Conservation (phyloP, 2,329 filamentous ascomycete genomes). For the Penicillium concentricum region DNA sequence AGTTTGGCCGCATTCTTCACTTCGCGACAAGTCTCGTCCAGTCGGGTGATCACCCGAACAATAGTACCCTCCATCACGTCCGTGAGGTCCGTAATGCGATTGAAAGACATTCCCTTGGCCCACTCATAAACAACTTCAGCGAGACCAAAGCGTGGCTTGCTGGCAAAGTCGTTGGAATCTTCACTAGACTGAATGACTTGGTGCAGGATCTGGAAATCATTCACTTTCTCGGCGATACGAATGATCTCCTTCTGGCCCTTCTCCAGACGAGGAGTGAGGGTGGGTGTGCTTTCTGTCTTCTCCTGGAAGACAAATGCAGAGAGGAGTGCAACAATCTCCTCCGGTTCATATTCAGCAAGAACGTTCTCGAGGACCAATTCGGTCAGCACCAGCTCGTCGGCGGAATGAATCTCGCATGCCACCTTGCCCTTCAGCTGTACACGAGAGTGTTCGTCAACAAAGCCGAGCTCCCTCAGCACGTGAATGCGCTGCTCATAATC, state of each 20-base stretch:
- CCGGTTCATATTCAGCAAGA: slow-evolving; percentile 88
- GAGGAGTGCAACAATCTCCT: slow-evolving; percentile 91
- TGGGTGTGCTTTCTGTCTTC: slow-evolving; percentile 80
- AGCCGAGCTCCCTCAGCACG: slow-evolving; percentile 86
- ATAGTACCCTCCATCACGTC: slow-evolving; percentile 97
- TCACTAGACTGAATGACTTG: slow-evolving; percentile 90
- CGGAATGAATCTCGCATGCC: slow-evolving; percentile 95
- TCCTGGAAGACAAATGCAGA: slow-evolving; percentile 98
- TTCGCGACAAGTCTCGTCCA: slow-evolving; percentile 95
- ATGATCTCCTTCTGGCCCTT: slow-evolving; percentile 82
- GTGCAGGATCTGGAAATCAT: slow-evolving; percentile 80
- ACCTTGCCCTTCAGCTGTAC: slow-evolving; percentile 98
- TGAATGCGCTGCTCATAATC: slow-evolving; percentile 95
- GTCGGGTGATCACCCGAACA: slow-evolving; percentile 85
- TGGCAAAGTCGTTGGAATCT: slow-evolving; percentile 89
- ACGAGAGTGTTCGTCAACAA: slow-evolving; percentile 81
- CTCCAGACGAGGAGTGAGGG: slow-evolving; percentile 77
- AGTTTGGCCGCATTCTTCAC: slow-evolving; percentile 96
- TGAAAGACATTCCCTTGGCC: slow-evolving; percentile 97
- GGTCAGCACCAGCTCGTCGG: slow-evolving; percentile 92
- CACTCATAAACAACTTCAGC: slow-evolving; percentile 99
- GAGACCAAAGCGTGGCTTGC: slow-evolving; percentile 81
- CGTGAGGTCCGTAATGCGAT: slow-evolving; percentile 92
- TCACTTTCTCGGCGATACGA: slow-evolving; percentile 87
- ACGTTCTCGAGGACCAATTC: slow-evolving; percentile 97